phyloP scores from a whole-genome alignment of 257 asterid species.

The Rehmannia glutinosa region DNA sequence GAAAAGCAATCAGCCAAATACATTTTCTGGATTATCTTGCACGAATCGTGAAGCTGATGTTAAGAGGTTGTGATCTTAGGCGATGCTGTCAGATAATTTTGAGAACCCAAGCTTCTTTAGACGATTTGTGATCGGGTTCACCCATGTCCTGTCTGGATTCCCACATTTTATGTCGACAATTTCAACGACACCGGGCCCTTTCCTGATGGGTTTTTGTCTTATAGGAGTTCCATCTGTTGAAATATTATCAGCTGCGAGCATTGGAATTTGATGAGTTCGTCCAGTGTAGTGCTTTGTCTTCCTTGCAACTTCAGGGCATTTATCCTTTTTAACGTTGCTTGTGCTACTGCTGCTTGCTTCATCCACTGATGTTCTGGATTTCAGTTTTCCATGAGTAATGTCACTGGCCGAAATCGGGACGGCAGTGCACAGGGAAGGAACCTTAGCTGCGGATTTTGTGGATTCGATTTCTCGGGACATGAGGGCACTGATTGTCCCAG shows the following conservation, averaged over 20 bases:
- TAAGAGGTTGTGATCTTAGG: conserved; percentile 23
- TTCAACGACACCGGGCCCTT: conserved; percentile 46
- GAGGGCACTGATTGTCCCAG: conserved; percentile 76
- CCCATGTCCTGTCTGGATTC: conserved; percentile 52
- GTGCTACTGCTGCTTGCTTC: conserved; percentile 51
- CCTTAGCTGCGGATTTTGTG: conserved; percentile 34
- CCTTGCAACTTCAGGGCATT: too few species aligned
- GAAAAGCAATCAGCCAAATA: conserved; percentile 17
- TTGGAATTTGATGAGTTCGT: conserved; percentile 58
- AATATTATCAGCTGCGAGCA: conserved; percentile 49
- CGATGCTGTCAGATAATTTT: conserved; percentile 47
- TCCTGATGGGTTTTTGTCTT: conserved; percentile 45
- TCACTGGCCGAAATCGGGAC: conserved; percentile 30
- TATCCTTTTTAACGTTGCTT: conserved; percentile 8
- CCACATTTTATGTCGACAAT: conserved; percentile 77
- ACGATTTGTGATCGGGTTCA: conserved; percentile 53
- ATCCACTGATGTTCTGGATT: conserved; percentile 32
- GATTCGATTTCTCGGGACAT: conserved; percentile 71
- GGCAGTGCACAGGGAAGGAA: conserved; percentile 13
- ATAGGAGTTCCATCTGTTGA: conserved; percentile 61
- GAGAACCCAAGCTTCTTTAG: conserved; percentile 65
- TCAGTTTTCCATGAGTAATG: conserved; percentile 28
- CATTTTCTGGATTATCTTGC: conserved; percentile 16
- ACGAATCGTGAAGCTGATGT: conserved; percentile 36
- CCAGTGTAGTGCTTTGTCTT: conserved; percentile 46